Evolutionary conservation across 2,329 filamentous ascomycete species (phyloP).

Genomic region (Phialophora expanda): DNA sequence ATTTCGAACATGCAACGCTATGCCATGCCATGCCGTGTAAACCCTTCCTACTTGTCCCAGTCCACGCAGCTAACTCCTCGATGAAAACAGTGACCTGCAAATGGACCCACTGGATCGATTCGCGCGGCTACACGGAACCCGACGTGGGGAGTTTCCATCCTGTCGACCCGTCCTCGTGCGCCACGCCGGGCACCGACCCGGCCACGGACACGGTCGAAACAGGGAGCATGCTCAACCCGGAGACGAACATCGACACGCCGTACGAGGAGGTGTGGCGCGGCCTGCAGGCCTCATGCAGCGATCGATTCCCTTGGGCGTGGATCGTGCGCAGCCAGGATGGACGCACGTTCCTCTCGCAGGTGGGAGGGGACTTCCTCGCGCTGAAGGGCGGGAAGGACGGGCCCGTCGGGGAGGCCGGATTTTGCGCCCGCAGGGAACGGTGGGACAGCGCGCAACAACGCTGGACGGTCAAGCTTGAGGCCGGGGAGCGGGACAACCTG

Average conservation of each 20-base stretch:
- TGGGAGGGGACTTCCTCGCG: conserved; percentile 24
- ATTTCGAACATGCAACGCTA: no score
- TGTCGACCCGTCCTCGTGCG: conserved; percentile 43
- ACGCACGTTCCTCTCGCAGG: conserved; percentile 11
- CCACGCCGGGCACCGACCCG: neutral
- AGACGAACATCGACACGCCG: conserved; percentile 37
- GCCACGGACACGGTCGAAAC: conserved; percentile 47
- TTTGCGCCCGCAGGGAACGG: conserved; percentile 18
- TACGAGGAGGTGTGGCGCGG: conserved; percentile 63
- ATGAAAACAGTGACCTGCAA: conserved; percentile 21
- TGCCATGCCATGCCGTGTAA: no score
- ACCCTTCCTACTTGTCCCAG: neutral
- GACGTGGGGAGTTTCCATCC: conserved; percentile 39
- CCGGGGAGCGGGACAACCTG: conserved; percentile 16
- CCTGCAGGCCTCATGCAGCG: neutral
- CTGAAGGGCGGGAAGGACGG: conserved; percentile 23
- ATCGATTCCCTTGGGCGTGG: conserved; percentile 21
- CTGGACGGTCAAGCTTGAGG: conserved; percentile 16
- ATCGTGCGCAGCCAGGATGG: conserved; percentile 23
- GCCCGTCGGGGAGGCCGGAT: conserved; percentile 8
- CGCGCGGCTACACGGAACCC: conserved; percentile 28
- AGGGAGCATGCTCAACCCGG: conserved; percentile 29
- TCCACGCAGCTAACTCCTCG: neutral
- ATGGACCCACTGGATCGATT: conserved; percentile 33
- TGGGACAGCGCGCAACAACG: conserved; percentile 5